phyloP scores from a whole-genome alignment of 2,329 filamentous ascomycete species.

The Talaromyces sp. region DNA sequence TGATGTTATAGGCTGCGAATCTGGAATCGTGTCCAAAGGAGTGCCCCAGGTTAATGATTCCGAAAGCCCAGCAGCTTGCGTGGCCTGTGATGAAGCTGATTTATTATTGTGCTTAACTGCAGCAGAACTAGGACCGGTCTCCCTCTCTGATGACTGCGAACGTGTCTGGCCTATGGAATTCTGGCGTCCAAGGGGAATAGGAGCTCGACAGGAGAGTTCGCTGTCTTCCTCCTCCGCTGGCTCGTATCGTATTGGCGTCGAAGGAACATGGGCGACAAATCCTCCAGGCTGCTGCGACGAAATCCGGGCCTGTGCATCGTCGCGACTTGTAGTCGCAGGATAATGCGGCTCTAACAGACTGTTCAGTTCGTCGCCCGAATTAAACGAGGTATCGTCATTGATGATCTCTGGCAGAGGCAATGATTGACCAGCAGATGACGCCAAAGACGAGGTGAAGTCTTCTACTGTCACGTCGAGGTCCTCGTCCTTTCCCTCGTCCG shows the following conservation, averaged over 20 bases:
- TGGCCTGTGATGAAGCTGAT: neutral
- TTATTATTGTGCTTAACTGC: neutral
- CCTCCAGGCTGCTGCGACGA: neutral
- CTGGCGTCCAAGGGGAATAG: neutral
- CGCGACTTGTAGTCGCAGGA: neutral
- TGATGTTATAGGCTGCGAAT: conserved; percentile 29
- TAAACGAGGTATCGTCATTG: neutral
- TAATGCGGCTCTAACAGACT: neutral
- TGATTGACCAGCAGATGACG: neutral
- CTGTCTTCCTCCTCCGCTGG: conserved; percentile 8
- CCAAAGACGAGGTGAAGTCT: neutral
- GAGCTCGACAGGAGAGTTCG: conserved; percentile 7
- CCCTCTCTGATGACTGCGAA: neutral
- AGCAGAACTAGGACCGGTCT: neutral
- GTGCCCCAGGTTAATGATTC: conserved; percentile 25
- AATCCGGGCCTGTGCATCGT: neutral
- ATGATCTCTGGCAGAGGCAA: neutral
- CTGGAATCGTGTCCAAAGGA: conserved; percentile 35
- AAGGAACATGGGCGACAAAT: neutral
- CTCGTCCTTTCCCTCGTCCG: neutral
- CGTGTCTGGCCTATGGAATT: neutral
- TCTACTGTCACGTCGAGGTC: conserved; percentile 1
- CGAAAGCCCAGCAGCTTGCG: neutral
- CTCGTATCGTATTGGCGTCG: neutral
- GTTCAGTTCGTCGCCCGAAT: conserved; percentile 13